These are phyloP conservation scores for Kuraishia molischiana DNA, from an alignment of 805 yeast genomes.

Conservation along the genomic window DNA sequence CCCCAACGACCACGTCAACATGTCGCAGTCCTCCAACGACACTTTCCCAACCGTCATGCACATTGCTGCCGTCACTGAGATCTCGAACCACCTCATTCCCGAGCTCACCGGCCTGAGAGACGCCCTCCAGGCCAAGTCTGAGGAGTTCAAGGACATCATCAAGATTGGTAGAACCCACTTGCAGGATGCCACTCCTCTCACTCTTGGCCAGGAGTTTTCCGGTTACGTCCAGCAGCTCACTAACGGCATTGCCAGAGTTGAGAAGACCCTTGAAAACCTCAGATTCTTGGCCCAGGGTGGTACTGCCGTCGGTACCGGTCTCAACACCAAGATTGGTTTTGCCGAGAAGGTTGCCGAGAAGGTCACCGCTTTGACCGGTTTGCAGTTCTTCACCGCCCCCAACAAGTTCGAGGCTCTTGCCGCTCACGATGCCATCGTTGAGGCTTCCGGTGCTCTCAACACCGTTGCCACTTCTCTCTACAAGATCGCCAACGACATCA, in stretches of 20 bases:
- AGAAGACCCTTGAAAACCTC: slow-evolving; percentile 65
- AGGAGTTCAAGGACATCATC: slow-evolving; percentile 82
- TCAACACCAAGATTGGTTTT: slow-evolving; percentile 88
- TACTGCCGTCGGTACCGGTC: slow-evolving; percentile 98
- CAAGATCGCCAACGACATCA: slow-evolving; percentile 96
- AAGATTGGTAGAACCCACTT: slow-evolving; percentile 98
- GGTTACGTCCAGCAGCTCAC: slow-evolving; percentile 93
- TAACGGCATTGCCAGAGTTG: slow-evolving; percentile 84
- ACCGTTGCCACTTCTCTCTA: slow-evolving; percentile 86
- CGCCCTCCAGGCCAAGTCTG: slow-evolving; percentile 65
- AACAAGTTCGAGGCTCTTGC: slow-evolving; percentile 99
- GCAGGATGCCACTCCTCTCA: slow-evolving; percentile 97
- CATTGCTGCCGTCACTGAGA: slow-evolving; percentile 94
- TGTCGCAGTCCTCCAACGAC: slow-evolving; percentile 98
- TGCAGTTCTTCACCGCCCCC: slow-evolving; percentile 89
- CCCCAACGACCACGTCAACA: slow-evolving; percentile 97
- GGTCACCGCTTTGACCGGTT: slow-evolving; percentile 80
- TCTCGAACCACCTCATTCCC: slow-evolving; percentile 67
- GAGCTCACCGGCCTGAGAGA: slow-evolving; percentile 69
- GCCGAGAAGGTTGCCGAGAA: slow-evolving; percentile 80
- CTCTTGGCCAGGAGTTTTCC: slow-evolving; percentile 95
- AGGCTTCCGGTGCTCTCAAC: slow-evolving; percentile 95
- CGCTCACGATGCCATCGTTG: slow-evolving; percentile 97
- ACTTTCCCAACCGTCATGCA: slow-evolving; percentile 99
- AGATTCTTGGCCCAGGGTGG: slow-evolving; percentile 95